A percentile compares a stretch with the other conserved stretches of the same genome.
Evolutionary conservation across 306 rosid species (phyloP).

Genomic region (Gastrolobium villosum): DNA sequence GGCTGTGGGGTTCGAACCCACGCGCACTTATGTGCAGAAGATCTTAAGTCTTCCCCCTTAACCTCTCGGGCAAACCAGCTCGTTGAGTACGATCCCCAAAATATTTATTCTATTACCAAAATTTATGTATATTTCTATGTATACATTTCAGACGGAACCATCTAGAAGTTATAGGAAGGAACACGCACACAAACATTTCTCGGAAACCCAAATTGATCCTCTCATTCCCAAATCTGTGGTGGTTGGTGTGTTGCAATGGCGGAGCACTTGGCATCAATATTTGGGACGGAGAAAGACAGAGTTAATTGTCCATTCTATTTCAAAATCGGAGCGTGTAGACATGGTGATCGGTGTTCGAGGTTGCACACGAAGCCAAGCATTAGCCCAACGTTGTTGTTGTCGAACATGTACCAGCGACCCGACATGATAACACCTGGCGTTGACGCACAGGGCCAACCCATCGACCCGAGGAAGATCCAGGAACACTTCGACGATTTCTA

Average conservation of each 20-base stretch:
- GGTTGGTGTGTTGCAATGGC: constrained; percentile 34
- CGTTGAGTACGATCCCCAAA: accelerated
- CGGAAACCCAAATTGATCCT: neutral
- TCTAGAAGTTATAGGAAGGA: constrained; percentile 30
- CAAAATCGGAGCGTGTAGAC: constrained; percentile 51
- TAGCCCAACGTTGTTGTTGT: constrained; percentile 42
- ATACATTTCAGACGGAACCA: neutral
- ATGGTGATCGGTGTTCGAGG: constrained; percentile 45
- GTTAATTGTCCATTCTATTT: constrained; percentile 50
- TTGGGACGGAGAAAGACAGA: constrained; percentile 50
- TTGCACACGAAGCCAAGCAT: constrained; percentile 48
- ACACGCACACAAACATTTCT: too few species aligned
- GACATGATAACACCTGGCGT: constrained; percentile 50
- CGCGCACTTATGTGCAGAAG: constrained; percentile 80
- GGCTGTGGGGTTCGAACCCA: constrained; percentile 89
- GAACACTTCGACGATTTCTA: constrained; percentile 50
- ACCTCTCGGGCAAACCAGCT: constrained; percentile 82
- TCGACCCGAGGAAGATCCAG: constrained; percentile 46
- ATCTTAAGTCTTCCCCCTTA: constrained; percentile 80
- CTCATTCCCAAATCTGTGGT: too few species aligned
- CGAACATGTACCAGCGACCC: constrained; percentile 51
- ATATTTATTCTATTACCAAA: too few species aligned
- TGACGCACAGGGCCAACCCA: constrained; percentile 41
- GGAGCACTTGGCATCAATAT: constrained; percentile 49
- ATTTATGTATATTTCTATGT: too few species aligned